phyloP scores from a whole-genome alignment of 371 early-diverging fungal species.

The Mortierella sp. region DNA sequence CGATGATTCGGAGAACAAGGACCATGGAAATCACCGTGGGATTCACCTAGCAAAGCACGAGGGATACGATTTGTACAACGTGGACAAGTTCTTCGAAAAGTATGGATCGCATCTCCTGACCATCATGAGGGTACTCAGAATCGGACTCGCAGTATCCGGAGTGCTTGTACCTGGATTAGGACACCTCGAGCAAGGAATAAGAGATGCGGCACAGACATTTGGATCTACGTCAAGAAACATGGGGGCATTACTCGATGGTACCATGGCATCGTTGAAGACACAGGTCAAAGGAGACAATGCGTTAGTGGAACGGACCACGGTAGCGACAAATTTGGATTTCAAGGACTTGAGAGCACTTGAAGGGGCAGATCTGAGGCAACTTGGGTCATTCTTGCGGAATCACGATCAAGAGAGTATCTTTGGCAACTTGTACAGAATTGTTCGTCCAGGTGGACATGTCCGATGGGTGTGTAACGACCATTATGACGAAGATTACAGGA shows the following conservation, averaged over 20 bases:
- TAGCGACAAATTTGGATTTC: background rate
- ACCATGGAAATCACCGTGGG: background rate
- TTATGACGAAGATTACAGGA: conserved; percentile 6
- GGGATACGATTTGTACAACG: conserved; percentile 18
- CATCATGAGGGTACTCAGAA: conserved; percentile 14
- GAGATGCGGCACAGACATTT: background rate
- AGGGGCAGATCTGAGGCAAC: conserved; percentile 16
- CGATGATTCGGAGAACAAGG: background rate
- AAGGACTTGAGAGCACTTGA: conserved; percentile 15
- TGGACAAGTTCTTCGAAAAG: conserved; percentile 13
- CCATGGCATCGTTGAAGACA: conserved; percentile 6
- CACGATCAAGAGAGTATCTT: conserved; percentile 9
- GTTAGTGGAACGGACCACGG: too few relatives aligned
- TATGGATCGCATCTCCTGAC: conserved; percentile 14
- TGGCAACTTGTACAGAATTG: conserved; percentile 16
- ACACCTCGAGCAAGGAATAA: conserved; percentile 2
- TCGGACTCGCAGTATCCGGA: conserved; percentile 2
- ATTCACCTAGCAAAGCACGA: conserved; percentile 28
- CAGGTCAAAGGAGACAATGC: conserved; percentile 3
- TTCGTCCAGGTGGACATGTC: conserved; percentile 12
- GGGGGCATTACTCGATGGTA: conserved; percentile 12
- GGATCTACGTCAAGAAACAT: background rate
- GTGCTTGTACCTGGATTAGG: conserved; percentile 5
- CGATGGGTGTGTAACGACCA: conserved; percentile 20
- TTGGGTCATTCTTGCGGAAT: background rate